Conservation (phyloP, 1,284 basidiomycete genomes). For the Termitomyces sp. region DNA sequence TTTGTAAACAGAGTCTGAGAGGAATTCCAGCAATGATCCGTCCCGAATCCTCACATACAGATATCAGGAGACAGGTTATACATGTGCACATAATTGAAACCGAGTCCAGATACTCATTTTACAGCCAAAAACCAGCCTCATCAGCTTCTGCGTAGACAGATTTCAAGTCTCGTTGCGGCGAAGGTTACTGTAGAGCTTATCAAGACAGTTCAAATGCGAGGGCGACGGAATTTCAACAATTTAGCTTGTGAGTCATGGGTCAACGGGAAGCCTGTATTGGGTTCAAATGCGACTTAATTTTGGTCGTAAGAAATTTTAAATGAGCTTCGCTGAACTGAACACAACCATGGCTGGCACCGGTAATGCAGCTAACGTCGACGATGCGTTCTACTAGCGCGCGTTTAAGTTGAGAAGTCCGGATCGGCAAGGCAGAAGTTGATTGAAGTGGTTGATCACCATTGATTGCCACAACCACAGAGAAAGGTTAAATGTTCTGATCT, state of each 20-base stretch:
- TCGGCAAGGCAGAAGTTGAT: neutral
- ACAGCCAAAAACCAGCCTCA: neutral
- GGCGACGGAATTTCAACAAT: neutral
- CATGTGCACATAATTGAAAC: neutral
- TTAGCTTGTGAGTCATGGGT: neutral
- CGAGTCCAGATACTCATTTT: neutral
- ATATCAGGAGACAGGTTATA: neutral
- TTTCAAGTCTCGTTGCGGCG: neutral
- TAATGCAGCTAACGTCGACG: too few relatives aligned
- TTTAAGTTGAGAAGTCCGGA: neutral
- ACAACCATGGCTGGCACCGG: too few relatives aligned
- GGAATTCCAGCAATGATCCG: conserved; percentile 4
- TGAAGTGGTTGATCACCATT: too few relatives aligned
- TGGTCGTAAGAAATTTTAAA: neutral
- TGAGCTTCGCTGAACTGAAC: neutral
- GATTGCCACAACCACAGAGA: neutral
- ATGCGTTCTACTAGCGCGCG: neutral
- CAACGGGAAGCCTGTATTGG: neutral
- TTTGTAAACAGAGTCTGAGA: neutral
- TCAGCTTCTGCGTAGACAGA: neutral
- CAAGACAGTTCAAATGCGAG: conserved; percentile 1
- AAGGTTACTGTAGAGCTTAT: neutral
- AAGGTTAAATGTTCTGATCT: neutral
- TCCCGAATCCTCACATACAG: neutral
- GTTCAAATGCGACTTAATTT: too few relatives aligned